Conservation (phyloP, 768 basidiomycete genomes). For the Sarcodon sp. region DNA sequence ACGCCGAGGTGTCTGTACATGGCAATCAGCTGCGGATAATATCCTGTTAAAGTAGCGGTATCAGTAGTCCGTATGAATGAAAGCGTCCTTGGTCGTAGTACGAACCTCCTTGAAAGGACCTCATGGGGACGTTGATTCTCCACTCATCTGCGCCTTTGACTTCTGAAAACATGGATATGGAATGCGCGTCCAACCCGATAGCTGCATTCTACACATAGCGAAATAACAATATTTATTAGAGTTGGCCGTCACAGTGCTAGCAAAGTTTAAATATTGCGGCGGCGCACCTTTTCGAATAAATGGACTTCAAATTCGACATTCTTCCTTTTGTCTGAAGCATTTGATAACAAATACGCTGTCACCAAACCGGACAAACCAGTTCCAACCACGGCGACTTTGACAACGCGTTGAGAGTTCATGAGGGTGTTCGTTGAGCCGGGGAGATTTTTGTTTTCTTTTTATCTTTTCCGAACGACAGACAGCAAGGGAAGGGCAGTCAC, state of each 20-base stretch:
- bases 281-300: conserved; percentile 62
- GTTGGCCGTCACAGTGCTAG: neutral
- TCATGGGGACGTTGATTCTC: conserved; percentile 71
- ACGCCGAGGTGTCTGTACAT: conserved; percentile 54
- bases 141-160: conserved; percentile 25
- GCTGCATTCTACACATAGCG: conserved; percentile 26
- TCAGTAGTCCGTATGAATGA: neutral
- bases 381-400: conserved; percentile 60
- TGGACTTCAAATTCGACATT: conserved; percentile 50
- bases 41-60: conserved; percentile 29
- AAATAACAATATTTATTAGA: neutral
- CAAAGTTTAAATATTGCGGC: neutral
- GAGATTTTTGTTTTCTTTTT: no score
- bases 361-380: conserved; percentile 66
- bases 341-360: conserved; percentile 43
- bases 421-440: no score
- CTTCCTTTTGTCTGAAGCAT: conserved; percentile 3
- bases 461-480: no score
- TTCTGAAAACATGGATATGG: conserved; percentile 28
- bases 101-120: conserved; percentile 69
- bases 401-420: conserved; percentile 3
- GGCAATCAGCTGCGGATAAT: conserved; percentile 58
- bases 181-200: conserved; percentile 62
- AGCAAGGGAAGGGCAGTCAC: no score
- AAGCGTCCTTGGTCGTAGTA: neutral